Evolutionary conservation across 1,139 yeast genomes (phyloP).

Genomic region (Debaryomycetaceae sp.): DNA sequence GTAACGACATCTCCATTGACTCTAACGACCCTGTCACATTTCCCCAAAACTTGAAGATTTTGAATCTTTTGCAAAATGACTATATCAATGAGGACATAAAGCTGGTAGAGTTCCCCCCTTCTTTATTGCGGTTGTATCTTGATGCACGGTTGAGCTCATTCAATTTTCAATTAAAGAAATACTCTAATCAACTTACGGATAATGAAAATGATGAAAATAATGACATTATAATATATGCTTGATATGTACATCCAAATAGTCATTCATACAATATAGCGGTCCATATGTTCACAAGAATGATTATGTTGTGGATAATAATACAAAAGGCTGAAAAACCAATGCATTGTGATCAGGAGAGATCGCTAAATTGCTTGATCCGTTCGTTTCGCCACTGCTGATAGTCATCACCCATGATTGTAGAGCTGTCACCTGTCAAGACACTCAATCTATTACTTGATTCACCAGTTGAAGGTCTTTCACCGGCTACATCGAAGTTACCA

Average conservation of each 20-base stretch:
- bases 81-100: conserved; percentile 10
- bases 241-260: neutral
- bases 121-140: conserved; percentile 12
- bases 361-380: conserved; percentile 31
- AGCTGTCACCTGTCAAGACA: conserved; percentile 28
- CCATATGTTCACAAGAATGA: neutral
- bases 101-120: conserved; percentile 9
- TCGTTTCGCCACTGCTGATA: conserved; percentile 42
- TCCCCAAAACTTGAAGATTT: conserved; percentile 11
- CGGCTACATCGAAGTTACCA: conserved; percentile 7
- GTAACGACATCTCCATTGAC: conserved; percentile 14
- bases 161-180: neutral
- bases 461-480: conserved; percentile 11
- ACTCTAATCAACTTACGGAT: neutral
- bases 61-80: conserved; percentile 15
- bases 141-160: conserved; percentile 8
- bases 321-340: neutral
- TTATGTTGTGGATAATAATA: neutral
- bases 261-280: neutral
- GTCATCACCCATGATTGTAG: conserved; percentile 41
- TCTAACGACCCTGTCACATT: conserved; percentile 11
- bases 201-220: neutral
- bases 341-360: conserved; percentile 1
- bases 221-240: conserved; percentile 2
- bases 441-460: conserved; percentile 15